Conservation (phyloP, 768 basidiomycete species). For the Sporobolomyces roseus region DNA sequence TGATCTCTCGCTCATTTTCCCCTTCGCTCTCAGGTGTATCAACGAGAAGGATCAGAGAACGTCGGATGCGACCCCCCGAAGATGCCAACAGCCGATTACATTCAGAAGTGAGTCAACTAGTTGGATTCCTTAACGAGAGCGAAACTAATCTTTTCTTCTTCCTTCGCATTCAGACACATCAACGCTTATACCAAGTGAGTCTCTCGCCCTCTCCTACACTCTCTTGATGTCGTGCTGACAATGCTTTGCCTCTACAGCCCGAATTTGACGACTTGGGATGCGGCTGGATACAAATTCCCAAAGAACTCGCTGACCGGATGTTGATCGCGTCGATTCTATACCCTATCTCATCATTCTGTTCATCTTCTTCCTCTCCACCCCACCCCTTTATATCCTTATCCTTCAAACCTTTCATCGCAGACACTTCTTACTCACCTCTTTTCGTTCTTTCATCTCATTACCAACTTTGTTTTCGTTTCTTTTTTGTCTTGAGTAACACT, state of each 20-base stretch:
- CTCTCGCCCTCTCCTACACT: neutral
- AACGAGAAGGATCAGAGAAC: conserved; percentile 60
- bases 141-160: neutral
- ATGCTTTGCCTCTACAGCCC: conserved; percentile 54
- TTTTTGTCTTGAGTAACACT: too few species aligned
- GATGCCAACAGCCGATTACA: conserved; percentile 74
- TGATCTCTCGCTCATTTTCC: neutral
- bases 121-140: too few species aligned
- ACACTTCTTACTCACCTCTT: too few species aligned
- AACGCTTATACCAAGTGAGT: conserved; percentile 33
- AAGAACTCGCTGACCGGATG: conserved; percentile 53
- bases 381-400: neutral
- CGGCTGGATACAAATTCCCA: conserved; percentile 71
- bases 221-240: neutral
- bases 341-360: conserved; percentile 2
- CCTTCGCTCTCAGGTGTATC: conserved; percentile 19
- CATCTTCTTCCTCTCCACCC: neutral
- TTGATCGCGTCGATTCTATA: neutral
- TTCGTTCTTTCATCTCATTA: conserved; percentile 3
- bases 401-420: too few species aligned
- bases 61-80: conserved; percentile 74
- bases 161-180: conserved; percentile 12
- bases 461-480: neutral
- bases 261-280: conserved; percentile 79
- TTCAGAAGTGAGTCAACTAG: conserved; percentile 44